Conservation (phyloP, 345 rosid genomes). For the Barbarea vulgaris region DNA sequence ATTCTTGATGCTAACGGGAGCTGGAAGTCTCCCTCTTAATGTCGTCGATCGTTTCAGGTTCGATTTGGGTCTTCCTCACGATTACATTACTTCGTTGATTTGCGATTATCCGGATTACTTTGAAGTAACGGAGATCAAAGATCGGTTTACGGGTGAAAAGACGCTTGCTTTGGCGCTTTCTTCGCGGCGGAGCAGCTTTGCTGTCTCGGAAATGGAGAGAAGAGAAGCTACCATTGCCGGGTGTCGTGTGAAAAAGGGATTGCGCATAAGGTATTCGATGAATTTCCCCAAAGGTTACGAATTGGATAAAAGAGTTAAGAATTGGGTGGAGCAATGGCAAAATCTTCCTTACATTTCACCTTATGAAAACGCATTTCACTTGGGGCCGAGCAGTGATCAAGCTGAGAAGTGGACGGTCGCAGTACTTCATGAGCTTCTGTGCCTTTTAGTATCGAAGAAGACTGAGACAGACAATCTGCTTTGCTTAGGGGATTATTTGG, state of each 20-base stretch:
- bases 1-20: constrained; percentile 65
- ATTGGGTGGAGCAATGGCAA: constrained; percentile 86
- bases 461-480: constrained; percentile 68
- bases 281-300: constrained; percentile 75
- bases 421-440: constrained; percentile 74
- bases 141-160: constrained; percentile 38
- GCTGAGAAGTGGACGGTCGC: constrained; percentile 84
- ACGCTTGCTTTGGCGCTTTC: constrained; percentile 54
- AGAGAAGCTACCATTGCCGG: constrained; percentile 37
- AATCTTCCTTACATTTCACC: constrained; percentile 80
- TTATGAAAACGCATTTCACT: constrained; percentile 64
- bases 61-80: constrained; percentile 76
- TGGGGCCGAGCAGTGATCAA: constrained; percentile 61
- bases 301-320: constrained; percentile 56
- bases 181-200: constrained; percentile 54
- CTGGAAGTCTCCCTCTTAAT: constrained; percentile 53
- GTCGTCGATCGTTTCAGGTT: constrained; percentile 59
- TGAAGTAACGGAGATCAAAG: constrained; percentile 47
- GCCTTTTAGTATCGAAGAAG: constrained; percentile 72
- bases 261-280: constrained; percentile 61
- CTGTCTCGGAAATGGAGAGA: constrained; percentile 68
- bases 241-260: constrained; percentile 41
- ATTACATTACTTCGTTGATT: constrained; percentile 59
- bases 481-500: constrained; percentile 66
- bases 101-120: constrained; percentile 76